phyloP scores from a whole-genome alignment of 306 rosid genomes.

The Amphicarpaea edgeworthii region DNA sequence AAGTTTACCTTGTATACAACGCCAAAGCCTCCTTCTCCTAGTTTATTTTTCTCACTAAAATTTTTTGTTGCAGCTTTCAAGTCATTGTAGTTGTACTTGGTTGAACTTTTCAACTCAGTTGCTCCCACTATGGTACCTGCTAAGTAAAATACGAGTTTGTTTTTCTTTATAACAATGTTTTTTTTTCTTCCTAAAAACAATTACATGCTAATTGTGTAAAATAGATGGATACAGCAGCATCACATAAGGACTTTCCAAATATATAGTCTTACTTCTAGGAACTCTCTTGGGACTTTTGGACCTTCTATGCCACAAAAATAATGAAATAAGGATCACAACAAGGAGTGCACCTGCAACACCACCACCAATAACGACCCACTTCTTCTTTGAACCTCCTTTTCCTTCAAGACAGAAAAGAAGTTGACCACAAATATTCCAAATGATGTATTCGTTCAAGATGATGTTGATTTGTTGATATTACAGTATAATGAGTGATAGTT shows the following conservation, averaged over 20 bases:
- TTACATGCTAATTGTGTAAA: not conserved
- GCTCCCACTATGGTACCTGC: constrained; percentile 67
- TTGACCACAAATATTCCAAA: too few relatives aligned
- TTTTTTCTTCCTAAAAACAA: not conserved
- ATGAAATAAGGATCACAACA: not conserved
- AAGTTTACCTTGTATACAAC: constrained; percentile 67
- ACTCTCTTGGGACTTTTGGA: not conserved
- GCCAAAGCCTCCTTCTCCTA: constrained; percentile 79
- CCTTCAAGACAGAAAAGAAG: not conserved
- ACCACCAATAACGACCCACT: not conserved
- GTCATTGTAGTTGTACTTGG: constrained; percentile 56
- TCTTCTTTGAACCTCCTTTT: not conserved
- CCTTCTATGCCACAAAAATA: not conserved
- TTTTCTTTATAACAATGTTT: not conserved
- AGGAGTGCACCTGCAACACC: not conserved
- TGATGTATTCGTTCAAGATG: too few relatives aligned
- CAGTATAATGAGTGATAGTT: too few relatives aligned
- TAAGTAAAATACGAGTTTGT: not conserved
- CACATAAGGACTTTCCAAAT: not conserved
- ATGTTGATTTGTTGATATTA: too few relatives aligned
- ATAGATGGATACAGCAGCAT: not conserved
- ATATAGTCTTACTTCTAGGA: not conserved
- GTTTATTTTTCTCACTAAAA: constrained; percentile 58
- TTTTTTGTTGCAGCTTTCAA: constrained; percentile 66
- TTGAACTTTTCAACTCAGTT: constrained; percentile 67